Conservation (phyloP, 345 rosid species). For the Populus alba region DNA sequence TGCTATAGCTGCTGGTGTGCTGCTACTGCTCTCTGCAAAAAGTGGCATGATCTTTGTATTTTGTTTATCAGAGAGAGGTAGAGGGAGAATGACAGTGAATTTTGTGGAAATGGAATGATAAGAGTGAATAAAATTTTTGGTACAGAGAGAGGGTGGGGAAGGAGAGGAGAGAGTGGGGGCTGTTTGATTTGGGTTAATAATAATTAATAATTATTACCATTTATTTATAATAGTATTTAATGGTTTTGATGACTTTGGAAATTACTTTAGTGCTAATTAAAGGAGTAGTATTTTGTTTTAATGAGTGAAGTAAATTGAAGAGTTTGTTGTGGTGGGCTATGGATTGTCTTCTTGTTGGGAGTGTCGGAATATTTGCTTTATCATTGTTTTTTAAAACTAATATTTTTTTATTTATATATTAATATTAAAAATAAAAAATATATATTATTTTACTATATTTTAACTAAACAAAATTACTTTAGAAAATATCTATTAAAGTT, state of each 20-base stretch:
- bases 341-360: constrained; percentile 29
- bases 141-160: constrained; percentile 6
- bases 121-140: neutral
- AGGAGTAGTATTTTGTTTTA: neutral
- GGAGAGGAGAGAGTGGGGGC: neutral
- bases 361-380: neutral
- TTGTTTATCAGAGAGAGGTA: neutral
- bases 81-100: neutral
- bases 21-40: constrained; percentile 32
- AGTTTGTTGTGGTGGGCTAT: constrained; percentile 31
- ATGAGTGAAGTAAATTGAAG: neutral
- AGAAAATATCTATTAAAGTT: too few species aligned
- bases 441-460: too few species aligned
- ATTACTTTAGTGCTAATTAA: too few species aligned
- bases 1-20: constrained; percentile 39
- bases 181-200: neutral
- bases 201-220: neutral
- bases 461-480: too few species aligned
- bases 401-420: too few species aligned
- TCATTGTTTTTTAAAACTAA: neutral
- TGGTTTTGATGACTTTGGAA: neutral
- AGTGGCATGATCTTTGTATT: constrained; percentile 41
- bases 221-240: too few species aligned
- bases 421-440: too few species aligned
- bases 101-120: neutral